Base-by-base conservation (phyloP, 345 rosid genomes). In the Ceriops decandra region DNA sequence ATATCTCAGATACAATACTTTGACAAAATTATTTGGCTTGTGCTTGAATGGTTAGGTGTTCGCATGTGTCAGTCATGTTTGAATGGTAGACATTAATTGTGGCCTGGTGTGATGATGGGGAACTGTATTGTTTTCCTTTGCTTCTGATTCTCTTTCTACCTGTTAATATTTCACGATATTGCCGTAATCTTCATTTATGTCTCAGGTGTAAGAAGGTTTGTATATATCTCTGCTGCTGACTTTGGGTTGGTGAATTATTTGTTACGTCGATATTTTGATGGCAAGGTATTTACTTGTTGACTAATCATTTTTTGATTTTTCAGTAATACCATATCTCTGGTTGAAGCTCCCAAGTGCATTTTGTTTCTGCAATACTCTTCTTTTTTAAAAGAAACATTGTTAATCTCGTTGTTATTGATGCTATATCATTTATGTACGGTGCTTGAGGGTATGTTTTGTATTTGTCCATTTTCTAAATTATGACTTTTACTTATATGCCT, bases 221-320 rank as follows among this genome's bases (percentile, higher is more conserved):
- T 82, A 31, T 87, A 82, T 21, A 74, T 85, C 49, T 87, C 87
- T 61, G 91, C 91, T 73, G 89, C 87, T 38, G 91, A 85, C 72
- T 85, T 73, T 66, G 91, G 91, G 52, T 47, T 85, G 64, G 53
- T 85, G 62, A 82, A 83, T 60, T 69, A 82, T 52, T 57, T 83
- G 62, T 74, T 85, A 21, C 63, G 63, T 58, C 89, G 89, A 61
- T 87, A 85, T 83, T 87, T 78, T 51, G 74, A 82, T 54, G 91
- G 91, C 24, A 87, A 87, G 91, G 91, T 87, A 80, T 60, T 60
- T 66, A n/a, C 71, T 66, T 57, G 57, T 20, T 32, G 4, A 0
- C 30, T 57, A 46, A 22, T 52, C 64, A 15, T 2, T 53, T 52
- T 35, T 70, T 58, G 20, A 57, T 59, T 3, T 35, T 38, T 57